These are phyloP conservation scores for Hebeloma cylindrosporum DNA, from an alignment of 768 basidiomycete species.

Conservation along the genomic window DNA sequence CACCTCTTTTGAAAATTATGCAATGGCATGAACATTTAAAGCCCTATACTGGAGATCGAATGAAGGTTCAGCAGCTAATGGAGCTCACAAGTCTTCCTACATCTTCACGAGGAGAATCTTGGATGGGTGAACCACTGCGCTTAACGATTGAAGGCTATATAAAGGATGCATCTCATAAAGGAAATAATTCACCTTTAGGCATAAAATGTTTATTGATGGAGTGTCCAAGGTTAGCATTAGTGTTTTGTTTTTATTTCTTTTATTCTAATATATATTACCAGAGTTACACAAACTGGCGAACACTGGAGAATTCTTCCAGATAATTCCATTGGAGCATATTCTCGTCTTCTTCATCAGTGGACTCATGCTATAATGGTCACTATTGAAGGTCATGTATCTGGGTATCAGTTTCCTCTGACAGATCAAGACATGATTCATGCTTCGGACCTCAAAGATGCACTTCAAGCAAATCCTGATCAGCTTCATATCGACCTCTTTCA, in stretches of 20 bases:
- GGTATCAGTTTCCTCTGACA: constrained; percentile 5
- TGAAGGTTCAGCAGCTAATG: no score
- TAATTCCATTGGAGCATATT: background rate
- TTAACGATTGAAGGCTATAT: constrained; percentile 4
- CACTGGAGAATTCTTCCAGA: background rate
- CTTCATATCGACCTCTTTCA: constrained; percentile 6
- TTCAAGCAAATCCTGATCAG: background rate
- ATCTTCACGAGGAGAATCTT: background rate
- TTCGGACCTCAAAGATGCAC: background rate
- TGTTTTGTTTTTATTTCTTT: background rate
- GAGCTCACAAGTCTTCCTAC: constrained; percentile 6
- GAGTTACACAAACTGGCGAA: background rate
- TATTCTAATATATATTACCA: background rate
- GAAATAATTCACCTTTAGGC: background rate
- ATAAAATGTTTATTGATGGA: constrained; percentile 5
- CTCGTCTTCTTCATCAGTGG: constrained; percentile 6
- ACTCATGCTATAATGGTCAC: constrained; percentile 5
- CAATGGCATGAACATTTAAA: no score
- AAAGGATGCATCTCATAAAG: background rate
- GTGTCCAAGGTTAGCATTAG: constrained; percentile 6
- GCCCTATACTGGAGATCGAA: no score
- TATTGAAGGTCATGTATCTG: background rate
- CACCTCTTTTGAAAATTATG: no score
- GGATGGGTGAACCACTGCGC: background rate
- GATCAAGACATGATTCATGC: background rate